These are phyloP conservation scores for Boletus vinaceobasis DNA, from an alignment of 768 basidiomycete genomes.

Conservation along the genomic window DNA sequence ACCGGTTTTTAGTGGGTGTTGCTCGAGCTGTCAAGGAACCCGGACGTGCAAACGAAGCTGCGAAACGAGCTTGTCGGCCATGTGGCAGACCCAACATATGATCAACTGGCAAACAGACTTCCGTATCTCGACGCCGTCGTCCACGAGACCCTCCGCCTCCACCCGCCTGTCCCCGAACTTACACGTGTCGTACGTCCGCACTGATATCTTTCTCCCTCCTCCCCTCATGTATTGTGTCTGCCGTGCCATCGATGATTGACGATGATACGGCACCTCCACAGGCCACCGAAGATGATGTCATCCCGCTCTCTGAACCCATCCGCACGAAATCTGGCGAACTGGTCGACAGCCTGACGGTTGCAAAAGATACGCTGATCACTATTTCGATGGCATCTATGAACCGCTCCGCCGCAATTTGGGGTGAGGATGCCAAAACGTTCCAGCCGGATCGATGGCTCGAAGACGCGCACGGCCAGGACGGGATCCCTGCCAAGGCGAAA, in stretches of 20 bases:
- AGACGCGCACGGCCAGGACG: conserved; percentile 12
- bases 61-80: conserved; percentile 46
- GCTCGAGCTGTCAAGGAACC: conserved; percentile 2
- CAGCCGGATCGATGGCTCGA: conserved; percentile 63
- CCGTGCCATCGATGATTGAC: not conserved
- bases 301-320: conserved; percentile 30
- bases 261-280: conserved; percentile 11
- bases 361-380: conserved; percentile 44
- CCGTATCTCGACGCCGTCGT: conserved; percentile 53
- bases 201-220: conserved; percentile 18
- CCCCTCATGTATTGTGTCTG: conserved; percentile 2
- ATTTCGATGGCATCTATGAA: conserved; percentile 49
- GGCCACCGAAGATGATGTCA: conserved; percentile 50
- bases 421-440: conserved; percentile 53
- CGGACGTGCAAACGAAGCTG: conserved; percentile 34
- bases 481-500: conserved; percentile 29
- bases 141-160: conserved; percentile 38
- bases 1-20: conserved; percentile 45
- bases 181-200: not conserved
- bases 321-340: conserved; percentile 37
- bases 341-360: conserved; percentile 39
- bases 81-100: conserved; percentile 47
- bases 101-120: conserved; percentile 45
- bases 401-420: conserved; percentile 54
- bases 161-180: not conserved